Conservation (phyloP, 23 red algal genomes). For the Chondrus crispus region DNA sequence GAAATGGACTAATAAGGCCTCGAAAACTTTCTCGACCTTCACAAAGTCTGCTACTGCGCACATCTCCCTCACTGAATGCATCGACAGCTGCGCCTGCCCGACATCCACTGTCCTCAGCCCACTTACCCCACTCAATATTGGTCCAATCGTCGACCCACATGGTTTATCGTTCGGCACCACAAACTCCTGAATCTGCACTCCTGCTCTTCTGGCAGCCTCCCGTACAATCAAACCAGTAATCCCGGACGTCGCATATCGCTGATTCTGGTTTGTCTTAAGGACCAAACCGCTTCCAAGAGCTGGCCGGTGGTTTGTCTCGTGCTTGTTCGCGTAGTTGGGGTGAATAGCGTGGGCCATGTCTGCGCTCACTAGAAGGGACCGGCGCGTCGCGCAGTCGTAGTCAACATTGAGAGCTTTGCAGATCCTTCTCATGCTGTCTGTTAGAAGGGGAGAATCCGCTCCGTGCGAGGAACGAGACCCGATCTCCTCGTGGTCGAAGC, state of each 20-base stretch:
- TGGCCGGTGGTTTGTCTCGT: conserved; percentile 74
- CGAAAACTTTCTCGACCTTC: background rate
- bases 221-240: conserved; percentile 51
- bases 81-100: conserved; percentile 69
- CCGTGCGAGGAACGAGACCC: conserved; percentile 64
- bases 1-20: conserved; percentile 28
- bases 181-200: conserved; percentile 58
- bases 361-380: conserved; percentile 59
- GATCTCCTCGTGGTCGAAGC: conserved; percentile 90
- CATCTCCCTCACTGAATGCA: conserved; percentile 90
- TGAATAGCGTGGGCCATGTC: conserved; percentile 94
- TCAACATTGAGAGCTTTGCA: background rate
- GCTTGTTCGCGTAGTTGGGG: conserved; percentile 75
- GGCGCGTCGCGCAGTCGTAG: background rate
- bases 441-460: conserved; percentile 67
- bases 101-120: conserved; percentile 89
- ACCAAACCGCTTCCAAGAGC: conserved; percentile 57
- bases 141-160: conserved; percentile 89
- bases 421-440: conserved; percentile 40
- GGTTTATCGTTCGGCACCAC: conserved; percentile 89
- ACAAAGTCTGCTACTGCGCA: conserved; percentile 47
- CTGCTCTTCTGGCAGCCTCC: conserved; percentile 35
- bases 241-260: conserved; percentile 79
- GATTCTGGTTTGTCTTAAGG: conserved; percentile 86
- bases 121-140: conserved; percentile 56